Percentiles rank a stretch among this genome's conserved stretches.
Conservation (phyloP, 495 filamentous ascomycete genomes). For the Xylaria curta region DNA sequence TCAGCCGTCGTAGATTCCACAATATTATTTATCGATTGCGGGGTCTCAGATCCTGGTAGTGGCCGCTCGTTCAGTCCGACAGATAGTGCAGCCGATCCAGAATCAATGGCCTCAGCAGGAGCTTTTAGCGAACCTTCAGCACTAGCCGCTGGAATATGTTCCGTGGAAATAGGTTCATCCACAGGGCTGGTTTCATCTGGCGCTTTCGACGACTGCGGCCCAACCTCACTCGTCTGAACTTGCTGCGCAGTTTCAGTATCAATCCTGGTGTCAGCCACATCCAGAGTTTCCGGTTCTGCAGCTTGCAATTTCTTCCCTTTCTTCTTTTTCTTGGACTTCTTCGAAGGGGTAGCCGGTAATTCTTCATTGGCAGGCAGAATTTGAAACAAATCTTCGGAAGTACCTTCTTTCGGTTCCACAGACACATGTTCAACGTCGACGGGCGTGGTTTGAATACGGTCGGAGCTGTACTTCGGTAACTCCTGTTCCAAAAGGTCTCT, state of each 20-base stretch:
- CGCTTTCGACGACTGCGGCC: background rate
- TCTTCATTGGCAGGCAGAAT: background rate
- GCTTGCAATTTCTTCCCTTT: background rate
- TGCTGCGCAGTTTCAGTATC: background rate
- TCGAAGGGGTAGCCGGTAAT: slow-evolving; percentile 12
- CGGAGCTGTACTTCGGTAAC: background rate
- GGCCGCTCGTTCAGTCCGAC: background rate
- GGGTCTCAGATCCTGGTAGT: background rate
- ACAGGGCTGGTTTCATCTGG: background rate
- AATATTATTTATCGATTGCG: background rate
- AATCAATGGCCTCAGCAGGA: background rate
- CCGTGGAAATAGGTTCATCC: background rate
- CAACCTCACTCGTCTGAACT: background rate
- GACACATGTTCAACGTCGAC: background rate
- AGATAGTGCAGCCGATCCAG: too few species aligned
- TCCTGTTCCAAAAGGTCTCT: background rate
- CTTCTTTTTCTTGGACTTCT: slow-evolving; percentile 38
- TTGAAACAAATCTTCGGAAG: slow-evolving; percentile 3
- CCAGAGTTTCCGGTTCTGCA: background rate
- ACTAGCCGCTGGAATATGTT: background rate
- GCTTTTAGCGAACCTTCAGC: background rate
- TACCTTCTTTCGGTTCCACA: background rate
- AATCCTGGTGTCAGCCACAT: background rate
- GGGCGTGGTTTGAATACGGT: background rate
- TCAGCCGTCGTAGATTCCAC: background rate